Evolutionary conservation across 768 basidiomycete species (phyloP).

Genomic region (Lactarius evosmus): DNA sequence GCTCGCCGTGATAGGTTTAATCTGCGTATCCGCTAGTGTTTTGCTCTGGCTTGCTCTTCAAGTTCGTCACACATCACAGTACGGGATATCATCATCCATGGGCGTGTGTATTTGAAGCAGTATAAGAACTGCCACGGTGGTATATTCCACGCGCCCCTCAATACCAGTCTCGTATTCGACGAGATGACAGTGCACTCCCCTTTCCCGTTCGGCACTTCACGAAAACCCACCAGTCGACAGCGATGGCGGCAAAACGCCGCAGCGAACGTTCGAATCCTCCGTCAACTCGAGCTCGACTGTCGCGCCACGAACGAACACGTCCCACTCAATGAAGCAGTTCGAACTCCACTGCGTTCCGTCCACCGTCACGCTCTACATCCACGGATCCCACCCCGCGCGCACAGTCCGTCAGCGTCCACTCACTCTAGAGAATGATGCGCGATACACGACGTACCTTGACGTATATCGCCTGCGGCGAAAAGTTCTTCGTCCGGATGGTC

Average conservation of each 20-base stretch:
- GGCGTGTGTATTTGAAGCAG: too few species aligned
- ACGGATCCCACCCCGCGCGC: neutral
- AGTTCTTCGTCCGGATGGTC: constrained; percentile 48
- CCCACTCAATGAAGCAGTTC: constrained; percentile 65
- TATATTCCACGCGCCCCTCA: too few species aligned
- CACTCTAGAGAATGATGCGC: too few species aligned
- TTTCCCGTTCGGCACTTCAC: neutral
- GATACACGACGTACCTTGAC: constrained; percentile 43
- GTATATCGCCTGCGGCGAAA: constrained; percentile 50
- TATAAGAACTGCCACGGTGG: neutral
- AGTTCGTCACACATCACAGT: too few species aligned
- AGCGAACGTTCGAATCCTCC: constrained; percentile 49
- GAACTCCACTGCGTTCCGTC: constrained; percentile 58
- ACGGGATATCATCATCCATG: neutral
- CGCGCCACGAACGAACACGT: constrained; percentile 53
- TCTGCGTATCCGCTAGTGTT: too few species aligned
- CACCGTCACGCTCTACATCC: constrained; percentile 49
- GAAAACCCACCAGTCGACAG: constrained; percentile 59
- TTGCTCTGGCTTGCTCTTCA: neutral
- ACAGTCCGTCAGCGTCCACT: neutral
- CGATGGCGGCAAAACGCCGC: constrained; percentile 60
- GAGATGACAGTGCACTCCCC: too few species aligned
- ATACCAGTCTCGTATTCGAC: too few species aligned
- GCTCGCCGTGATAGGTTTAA: too few species aligned
- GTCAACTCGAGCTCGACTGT: constrained; percentile 55